Percentiles rank a stretch among this genome's conserved stretches.
These are phyloP conservation scores for Kodamaea sp. DNA, from an alignment of 1,139 yeast genomes.

Conservation along the genomic window DNA sequence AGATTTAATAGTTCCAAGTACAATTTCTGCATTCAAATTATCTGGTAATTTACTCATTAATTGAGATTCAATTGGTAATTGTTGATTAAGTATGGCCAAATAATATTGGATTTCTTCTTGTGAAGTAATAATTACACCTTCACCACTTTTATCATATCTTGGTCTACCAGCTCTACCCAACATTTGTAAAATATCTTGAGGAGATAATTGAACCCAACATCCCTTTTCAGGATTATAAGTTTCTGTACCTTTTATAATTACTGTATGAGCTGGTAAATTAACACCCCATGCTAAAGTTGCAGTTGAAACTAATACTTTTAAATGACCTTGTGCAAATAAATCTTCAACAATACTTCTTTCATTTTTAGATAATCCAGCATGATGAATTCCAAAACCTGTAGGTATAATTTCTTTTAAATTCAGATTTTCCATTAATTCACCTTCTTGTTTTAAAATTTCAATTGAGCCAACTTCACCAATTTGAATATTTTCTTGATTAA, in stretches of 20 bases:
- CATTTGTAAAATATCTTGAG: conserved; percentile 95
- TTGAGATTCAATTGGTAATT: conserved; percentile 90
- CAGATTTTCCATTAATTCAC: conserved; percentile 51
- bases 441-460: conserved; percentile 63
- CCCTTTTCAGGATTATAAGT: conserved; percentile 91
- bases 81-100: conserved; percentile 83
- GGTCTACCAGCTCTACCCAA: conserved; percentile 98
- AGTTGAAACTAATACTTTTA: conserved; percentile 82
- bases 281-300: conserved; percentile 99
- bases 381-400: conserved; percentile 86
- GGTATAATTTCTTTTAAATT: conserved; percentile 61
- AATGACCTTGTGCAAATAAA: conserved; percentile 80
- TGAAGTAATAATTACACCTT: conserved; percentile 88
- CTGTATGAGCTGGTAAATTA: conserved; percentile 94
- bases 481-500: conserved; percentile 49
- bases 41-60: conserved; percentile 69
- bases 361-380: conserved; percentile 77
- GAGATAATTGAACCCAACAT: conserved; percentile 81
- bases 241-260: conserved; percentile 91
- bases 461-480: conserved; percentile 45
- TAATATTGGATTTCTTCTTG: conserved; percentile 86
- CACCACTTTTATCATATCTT: conserved; percentile 86
- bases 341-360: conserved; percentile 83
- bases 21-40: conserved; percentile 82
- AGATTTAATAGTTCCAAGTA: conserved; percentile 59